Percentiles rank a stretch among this genome's conserved stretches.
These are phyloP conservation scores for Sporothrix curviconia DNA, from an alignment of 2,329 filamentous ascomycete species.

Conservation along the genomic window DNA sequence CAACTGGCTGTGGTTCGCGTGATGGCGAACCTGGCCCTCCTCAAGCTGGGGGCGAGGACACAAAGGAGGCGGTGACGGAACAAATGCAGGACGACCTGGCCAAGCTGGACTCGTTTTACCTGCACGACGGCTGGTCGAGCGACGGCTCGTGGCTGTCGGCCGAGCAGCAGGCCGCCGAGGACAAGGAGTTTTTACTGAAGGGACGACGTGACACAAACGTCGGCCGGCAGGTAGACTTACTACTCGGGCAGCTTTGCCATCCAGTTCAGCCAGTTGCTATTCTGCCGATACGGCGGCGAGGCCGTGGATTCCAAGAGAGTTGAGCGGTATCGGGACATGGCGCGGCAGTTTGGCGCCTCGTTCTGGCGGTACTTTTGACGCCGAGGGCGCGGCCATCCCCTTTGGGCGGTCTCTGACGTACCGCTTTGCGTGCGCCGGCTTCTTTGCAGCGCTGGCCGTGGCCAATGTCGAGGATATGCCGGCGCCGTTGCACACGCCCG, in stretches of 20 bases:
- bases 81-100: constrained; percentile 13
- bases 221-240: constrained; percentile 18
- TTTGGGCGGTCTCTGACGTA: constrained; percentile 41
- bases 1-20: constrained; percentile 21
- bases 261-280: constrained; percentile 31
- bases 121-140: constrained; percentile 16
- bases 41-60: constrained; percentile 1
- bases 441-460: constrained; percentile 35
- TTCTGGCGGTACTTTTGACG: constrained; percentile 40
- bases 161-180: constrained; percentile 1
- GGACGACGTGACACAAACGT: neutral
- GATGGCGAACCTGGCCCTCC: constrained; percentile 17
- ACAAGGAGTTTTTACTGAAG: neutral
- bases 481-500: constrained; percentile 28
- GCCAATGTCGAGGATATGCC: constrained; percentile 30
- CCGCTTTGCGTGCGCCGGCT: constrained; percentile 38
- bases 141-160: constrained; percentile 17
- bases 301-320: constrained; percentile 31
- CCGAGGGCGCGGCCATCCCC: constrained; percentile 35
- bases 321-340: constrained; percentile 26
- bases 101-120: constrained; percentile 17
- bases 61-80: neutral
- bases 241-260: constrained; percentile 24
- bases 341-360: constrained; percentile 28
- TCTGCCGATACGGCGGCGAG: constrained; percentile 31